Base-by-base conservation (phyloP, 345 rosid species). In the Theobroma cacao region DNA sequence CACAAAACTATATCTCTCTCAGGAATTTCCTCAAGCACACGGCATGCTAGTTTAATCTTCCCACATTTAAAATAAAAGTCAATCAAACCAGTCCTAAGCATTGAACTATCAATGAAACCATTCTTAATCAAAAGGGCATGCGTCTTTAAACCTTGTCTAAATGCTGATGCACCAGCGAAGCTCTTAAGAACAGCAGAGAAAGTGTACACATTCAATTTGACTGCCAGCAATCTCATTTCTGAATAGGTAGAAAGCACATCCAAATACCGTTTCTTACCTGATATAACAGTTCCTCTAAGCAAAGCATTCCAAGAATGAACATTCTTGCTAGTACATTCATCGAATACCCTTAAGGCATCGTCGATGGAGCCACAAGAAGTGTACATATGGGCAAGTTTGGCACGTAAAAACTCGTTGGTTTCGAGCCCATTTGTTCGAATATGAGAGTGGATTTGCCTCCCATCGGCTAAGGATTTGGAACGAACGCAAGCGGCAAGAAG, bases 41-140 rank as follows among this genome's bases (percentile, higher is more conserved):
- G 72, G 52, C 77, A 69, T 0, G 97, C 98, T 33, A 91, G 88
- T 85, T 74, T 88, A 43, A 91, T 80, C 82, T 87, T 92, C 7
- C 98, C 97, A 77, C 99, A 91, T 72, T 93, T 93, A 28, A 85
- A 93, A 62, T 93, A 93, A 91, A 95, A 75, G 56, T 93, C 97
- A 43, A 92, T 83, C 87, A 95, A 88, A 41, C 94, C 73, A 52
- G 98, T 92, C 87, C 80, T 83, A 45, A 95, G 87, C 80, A 92
- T 75, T 1, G 78, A 43, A 84, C 86, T 90, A 17, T 74, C 86
- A 76, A 90, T 14, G 75, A 91, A 83, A 72, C 95, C 97, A 13
- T 91, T 91, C 86, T 91, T 95, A 31, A 91, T 66, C 81, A 91
- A 65, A 84, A 93, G 86, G 6, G 92, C 93, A 85, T 92, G 97